These are phyloP conservation scores for Claviceps quebecensis DNA, from an alignment of 2,329 filamentous ascomycete genomes.

Conservation along the genomic window DNA sequence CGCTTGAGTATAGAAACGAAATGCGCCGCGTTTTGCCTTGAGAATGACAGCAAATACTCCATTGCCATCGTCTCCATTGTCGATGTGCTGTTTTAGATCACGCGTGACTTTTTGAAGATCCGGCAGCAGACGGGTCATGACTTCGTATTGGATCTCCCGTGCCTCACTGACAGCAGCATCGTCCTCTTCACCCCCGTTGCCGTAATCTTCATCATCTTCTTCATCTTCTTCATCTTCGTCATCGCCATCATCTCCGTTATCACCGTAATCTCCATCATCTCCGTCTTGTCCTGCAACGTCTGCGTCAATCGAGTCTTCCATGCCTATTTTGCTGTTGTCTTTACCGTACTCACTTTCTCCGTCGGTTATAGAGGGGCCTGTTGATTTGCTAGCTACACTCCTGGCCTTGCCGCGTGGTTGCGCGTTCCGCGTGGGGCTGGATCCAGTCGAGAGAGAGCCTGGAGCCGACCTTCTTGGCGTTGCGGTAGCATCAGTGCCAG, in stretches of 20 bases:
- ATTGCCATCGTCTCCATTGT: not conserved
- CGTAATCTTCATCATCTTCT: not conserved
- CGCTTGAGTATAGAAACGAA: not conserved
- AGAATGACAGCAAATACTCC: not conserved
- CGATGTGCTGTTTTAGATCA: constrained; percentile 4
- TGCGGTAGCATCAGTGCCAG: not conserved
- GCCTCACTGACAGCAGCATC: not conserved
- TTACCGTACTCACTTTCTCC: not conserved
- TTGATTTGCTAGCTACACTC: constrained; percentile 3
- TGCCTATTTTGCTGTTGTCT: not conserved
- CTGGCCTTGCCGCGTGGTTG: not conserved
- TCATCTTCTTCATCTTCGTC: not conserved
- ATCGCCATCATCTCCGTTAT: too few species aligned
- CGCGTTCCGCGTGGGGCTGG: constrained; percentile 1
- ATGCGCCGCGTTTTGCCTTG: not conserved
- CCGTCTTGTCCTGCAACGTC: not conserved
- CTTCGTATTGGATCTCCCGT: not conserved
- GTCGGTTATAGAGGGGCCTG: not conserved
- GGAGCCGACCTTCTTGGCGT: not conserved
- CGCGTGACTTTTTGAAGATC: constrained; percentile 3
- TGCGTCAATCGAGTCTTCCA: not conserved
- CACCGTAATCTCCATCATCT: too few species aligned
- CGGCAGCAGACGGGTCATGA: not conserved
- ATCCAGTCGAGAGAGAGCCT: not conserved
- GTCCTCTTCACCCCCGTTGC: not conserved